Base-by-base conservation (phyloP, 768 basidiomycete species). In the Leccinellum luteum region DNA sequence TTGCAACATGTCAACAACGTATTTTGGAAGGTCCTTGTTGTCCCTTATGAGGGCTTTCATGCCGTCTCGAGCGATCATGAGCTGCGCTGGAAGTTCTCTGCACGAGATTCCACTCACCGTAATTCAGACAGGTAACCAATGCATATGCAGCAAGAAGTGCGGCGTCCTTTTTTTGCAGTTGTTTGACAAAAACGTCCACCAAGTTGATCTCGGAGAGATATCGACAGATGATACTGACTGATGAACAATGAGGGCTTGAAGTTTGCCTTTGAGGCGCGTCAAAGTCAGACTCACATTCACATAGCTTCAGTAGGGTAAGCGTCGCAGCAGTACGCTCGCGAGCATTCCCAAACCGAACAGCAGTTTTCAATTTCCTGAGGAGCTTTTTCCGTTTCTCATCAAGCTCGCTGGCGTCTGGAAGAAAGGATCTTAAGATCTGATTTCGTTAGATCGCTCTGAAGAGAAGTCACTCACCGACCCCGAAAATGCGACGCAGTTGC, bases 121-220 rank as follows among this genome's bases (percentile, higher is more conserved):
- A 25, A 35, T 59, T 55, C 52, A 69, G 12, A 49, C 64, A 69
- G 2, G 27, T 56, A 3, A 49, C 41, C 27, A 69, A 48, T 1
- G 67, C 65, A 8, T 69, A 69, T 13, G 65, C 65, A 27, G 65
- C 64, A 13, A 69, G 60, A 10, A 69, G 48, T 8, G 67, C 60
- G 1, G 44, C 58, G 6, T 61, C 51, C 51, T 61, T 65, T 1
- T 49, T 48, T 38, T 50, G 56, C 48, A 69, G 25, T n/a, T 68
- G 68, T 10, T 56, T 34, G 12, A 69, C 67, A 19, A 34, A 63
- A 21, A 55, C 5, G 2, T 52, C 41, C 23, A 63, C 38, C 10
- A 67, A 13, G 2, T 41, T 5, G 4, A 54, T 56, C 13, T 61
- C 52, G 19, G 14, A 25, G 3, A 69, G 56, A 52, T 54, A 45